phyloP scores from a whole-genome alignment of 1,139 yeast species.

The Suhomyces maxii region DNA sequence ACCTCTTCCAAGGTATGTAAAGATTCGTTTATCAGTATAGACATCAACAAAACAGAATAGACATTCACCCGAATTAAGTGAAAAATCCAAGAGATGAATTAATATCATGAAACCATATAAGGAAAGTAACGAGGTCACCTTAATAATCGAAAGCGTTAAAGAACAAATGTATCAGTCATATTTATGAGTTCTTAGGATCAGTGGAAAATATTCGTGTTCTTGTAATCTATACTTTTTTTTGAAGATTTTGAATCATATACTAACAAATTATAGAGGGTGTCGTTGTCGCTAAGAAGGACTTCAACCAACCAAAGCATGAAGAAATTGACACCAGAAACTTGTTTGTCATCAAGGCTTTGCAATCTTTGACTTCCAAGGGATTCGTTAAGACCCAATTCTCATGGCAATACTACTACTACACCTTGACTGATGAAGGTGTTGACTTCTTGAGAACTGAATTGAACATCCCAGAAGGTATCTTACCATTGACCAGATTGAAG shows the following conservation, averaged over 20 bases:
- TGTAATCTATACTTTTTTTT: not conserved
- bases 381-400: slow-evolving; percentile 99
- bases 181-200: no score
- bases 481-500: slow-evolving; percentile 98
- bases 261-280: slow-evolving; percentile 80
- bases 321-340: slow-evolving; percentile 98
- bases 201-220: not conserved
- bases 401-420: slow-evolving; percentile 99
- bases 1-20: slow-evolving; percentile 95
- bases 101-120: no score
- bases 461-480: slow-evolving; percentile 97
- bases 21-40: not conserved
- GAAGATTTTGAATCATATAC: slow-evolving; percentile 18
- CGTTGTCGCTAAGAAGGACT: slow-evolving; percentile 98
- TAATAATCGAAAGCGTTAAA: no score
- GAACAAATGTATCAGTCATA: no score
- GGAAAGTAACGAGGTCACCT: no score
- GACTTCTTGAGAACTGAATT: slow-evolving; percentile 98
- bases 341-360: slow-evolving; percentile 98
- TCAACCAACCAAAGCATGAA: slow-evolving; percentile 96
- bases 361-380: slow-evolving; percentile 98
- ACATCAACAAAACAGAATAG: not conserved
- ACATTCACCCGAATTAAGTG: not conserved
- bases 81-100: not conserved
- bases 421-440: slow-evolving; percentile 99